Evolutionary conservation across 169 alveolate species (phyloP).

Genomic region (Eimeria necatrix): DNA sequence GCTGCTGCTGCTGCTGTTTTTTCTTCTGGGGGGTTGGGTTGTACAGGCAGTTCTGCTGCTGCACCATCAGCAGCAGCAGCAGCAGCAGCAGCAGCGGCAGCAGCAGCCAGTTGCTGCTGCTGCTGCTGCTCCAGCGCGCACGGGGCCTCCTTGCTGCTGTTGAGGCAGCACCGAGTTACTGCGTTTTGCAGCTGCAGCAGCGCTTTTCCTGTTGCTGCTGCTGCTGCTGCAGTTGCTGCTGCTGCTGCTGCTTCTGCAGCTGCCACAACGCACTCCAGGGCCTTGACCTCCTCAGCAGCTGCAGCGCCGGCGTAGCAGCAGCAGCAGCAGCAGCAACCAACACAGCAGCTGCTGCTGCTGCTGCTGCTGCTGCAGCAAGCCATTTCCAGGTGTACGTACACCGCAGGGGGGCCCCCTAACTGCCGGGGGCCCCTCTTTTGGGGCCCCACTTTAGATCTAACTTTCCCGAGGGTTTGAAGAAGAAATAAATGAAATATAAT

Average conservation of each 20-base stretch:
- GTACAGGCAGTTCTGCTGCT: background rate
- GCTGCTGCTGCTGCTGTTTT: background rate
- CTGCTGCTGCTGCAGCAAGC: too few species aligned
- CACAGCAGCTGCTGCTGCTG: too few species aligned
- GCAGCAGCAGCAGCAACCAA: background rate
- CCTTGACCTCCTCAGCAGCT: background rate
- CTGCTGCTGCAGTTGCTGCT: too few species aligned
- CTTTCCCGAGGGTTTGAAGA: too few species aligned
- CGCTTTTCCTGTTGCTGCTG: background rate
- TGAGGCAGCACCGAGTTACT: background rate
- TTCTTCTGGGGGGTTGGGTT: background rate
- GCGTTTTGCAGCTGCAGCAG: background rate
- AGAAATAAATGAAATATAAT: too few species aligned
- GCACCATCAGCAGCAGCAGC: background rate
- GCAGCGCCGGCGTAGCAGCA: too few species aligned
- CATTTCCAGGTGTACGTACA: too few species aligned
- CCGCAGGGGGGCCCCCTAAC: too few species aligned
- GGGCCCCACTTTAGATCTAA: too few species aligned
- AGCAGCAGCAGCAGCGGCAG: background rate
- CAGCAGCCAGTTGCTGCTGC: background rate
- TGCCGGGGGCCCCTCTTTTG: too few species aligned
- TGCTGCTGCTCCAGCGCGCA: too few species aligned
- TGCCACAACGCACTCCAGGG: background rate
- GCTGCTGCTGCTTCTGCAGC: too few species aligned
- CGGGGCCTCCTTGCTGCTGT: background rate